Evolutionary conservation across 2,329 filamentous ascomycete genomes (phyloP), one percentile per base, ranked within the genome.

Genomic region (Aspergillus udagawae): DNA sequence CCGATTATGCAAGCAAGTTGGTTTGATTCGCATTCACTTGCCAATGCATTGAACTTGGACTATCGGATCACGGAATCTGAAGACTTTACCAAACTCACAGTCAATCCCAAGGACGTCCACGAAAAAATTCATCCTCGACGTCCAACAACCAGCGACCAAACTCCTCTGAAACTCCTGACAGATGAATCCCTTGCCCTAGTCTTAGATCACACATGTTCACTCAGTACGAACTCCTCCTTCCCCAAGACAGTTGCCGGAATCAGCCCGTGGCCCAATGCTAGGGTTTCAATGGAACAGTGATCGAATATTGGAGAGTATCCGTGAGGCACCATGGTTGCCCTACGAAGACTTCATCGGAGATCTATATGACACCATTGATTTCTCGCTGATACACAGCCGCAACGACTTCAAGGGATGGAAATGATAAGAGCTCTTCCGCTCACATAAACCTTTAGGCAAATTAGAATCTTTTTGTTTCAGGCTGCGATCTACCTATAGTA

Each of bases 1-100:
- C 69, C 67, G n/a, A 72, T 73, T 67, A 71, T 73, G 62, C 66
- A 65, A 55, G 61, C 64, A 4, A 60, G 52, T 14, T 73, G 69
- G 68, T 51, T 72, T 12, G 53, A 68, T 35, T 62, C 63, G 12
- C 63, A 70, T 41, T 60, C 47, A 3, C 68, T 67, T 5, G 55
- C 62, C 3, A 71, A 70, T 41, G 62, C 56, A 54, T 66, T 65
- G 38, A 54, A 55, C 45, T 68, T 69, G 64, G 52, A 64, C n/a
- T 53, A 48, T 2, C 61, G 59, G 2, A 51, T 63, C 3, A 54
- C 52, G 29, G 55, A 60, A 49, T 61, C 60, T 10, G 58, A 61
- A 6, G 60, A 60, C 12, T 70, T 72, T 49, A 70, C 69, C 4
- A 65, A 70, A 41, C 56, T 58, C 12, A 58, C 59, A 1, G 61